A percentile compares a stretch with the other conserved stretches of the same genome.
Conservation (phyloP, 768 basidiomycete genomes). For the Termitomyces titanicus region DNA sequence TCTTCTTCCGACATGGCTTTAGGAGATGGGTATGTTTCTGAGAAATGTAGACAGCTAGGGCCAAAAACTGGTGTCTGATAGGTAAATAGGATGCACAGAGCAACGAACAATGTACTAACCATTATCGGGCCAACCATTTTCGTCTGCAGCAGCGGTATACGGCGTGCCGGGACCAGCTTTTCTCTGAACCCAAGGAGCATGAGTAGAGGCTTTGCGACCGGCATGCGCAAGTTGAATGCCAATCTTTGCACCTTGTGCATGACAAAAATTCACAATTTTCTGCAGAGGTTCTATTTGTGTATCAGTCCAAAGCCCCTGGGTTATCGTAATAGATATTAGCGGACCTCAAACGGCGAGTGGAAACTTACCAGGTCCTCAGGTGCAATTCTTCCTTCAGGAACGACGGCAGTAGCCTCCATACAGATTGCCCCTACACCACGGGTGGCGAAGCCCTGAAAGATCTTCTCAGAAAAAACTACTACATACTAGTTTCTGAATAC, state of each 20-base stretch:
- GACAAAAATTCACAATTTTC: conserved; percentile 70
- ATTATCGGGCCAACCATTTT: conserved; percentile 66
- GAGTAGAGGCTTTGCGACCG: conserved; percentile 64
- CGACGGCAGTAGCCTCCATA: conserved; percentile 72
- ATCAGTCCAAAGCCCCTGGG: conserved; percentile 70
- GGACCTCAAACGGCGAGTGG: background rate
- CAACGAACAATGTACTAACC: conserved; percentile 31
- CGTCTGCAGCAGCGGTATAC: conserved; percentile 41
- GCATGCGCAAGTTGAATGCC: conserved; percentile 82
- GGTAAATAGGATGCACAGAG: background rate
- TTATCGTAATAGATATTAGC: background rate
- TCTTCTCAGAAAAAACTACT: background rate
- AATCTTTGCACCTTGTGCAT: conserved; percentile 64
- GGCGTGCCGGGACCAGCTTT: conserved; percentile 28
- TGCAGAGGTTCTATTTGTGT: conserved; percentile 67
- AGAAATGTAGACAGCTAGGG: conserved; percentile 57
- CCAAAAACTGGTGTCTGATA: conserved; percentile 45
- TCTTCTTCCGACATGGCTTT: conserved; percentile 54
- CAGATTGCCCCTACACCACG: conserved; percentile 69
- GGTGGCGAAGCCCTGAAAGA: conserved; percentile 52
- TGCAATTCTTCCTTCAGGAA: conserved; percentile 74
- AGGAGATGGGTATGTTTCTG: conserved; percentile 49
- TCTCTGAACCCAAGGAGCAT: conserved; percentile 61
- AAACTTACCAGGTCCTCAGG: conserved; percentile 59
- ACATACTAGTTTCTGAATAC: background rate